Evolutionary conservation across 2,329 filamentous ascomycete species (phyloP), one percentile per base, ranked within the genome.

Genomic region (Aspergillus sp.): DNA sequence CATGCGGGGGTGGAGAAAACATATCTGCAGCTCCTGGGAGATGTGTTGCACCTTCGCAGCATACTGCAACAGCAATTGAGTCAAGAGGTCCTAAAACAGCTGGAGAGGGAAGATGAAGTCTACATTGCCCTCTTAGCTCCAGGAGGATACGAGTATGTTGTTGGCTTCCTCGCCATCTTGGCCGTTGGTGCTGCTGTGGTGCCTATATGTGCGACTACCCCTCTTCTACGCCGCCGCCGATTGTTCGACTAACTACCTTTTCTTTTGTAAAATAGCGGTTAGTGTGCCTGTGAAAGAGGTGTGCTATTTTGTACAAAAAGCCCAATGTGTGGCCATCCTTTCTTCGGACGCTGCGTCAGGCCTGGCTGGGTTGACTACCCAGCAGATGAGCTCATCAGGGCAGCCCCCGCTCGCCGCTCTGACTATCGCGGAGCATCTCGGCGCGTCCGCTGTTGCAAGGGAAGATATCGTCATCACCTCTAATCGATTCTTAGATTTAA

Each of bases 381-480:
- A n/a, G 5, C 35, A 38, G 35, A n/a, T 38, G 13, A 17, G 5
- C 7, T 5, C 14, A 16, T 38, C 35, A 2, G 11, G 59, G 16
- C 14, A 38, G 16, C 14, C 11, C 35, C 13, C 14, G 13, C 2
- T 38, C 35, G 14, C 35, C 14, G 6, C 14, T n/a, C 14, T 38
- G 14, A n/a, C 35, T 10, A 42, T 42, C 16, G 16, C 11, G 11
- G 19, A n/a, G 17, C 40, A 42, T 24, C n/a, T 42, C 40, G 40
- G 19, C 40, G 4, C 19, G 3, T 9, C 40, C 40, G 11, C 19
- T 2, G 14, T 20, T 13, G 7, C 40, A 19, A 13, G 11, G 3
- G 40, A 17, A 22, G 49, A 55, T 3, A 52, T 64, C 2, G 32
- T 56, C n/a, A 60, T 71, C 40, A 69, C 67, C 4, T 68, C 66